Conservation (phyloP, 75 land plant species). For the Pinus tabuliformis region DNA sequence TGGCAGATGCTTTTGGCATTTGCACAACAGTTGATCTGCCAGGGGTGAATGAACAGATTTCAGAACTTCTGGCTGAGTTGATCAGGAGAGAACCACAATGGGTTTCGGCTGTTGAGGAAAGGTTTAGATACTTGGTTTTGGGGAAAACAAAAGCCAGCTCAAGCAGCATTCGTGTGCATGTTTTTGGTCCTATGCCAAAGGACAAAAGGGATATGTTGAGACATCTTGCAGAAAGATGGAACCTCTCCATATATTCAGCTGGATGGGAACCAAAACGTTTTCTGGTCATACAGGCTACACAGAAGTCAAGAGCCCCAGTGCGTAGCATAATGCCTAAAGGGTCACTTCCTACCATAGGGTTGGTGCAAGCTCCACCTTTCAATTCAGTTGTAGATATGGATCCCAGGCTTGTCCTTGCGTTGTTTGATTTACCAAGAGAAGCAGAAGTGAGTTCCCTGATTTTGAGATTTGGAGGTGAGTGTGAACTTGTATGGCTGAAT, state of each 20-base stretch:
- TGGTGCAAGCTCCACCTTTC: conserved; percentile 35
- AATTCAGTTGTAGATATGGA: conserved; percentile 90
- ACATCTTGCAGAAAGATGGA: conserved; percentile 94
- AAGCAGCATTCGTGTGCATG: conserved; percentile 61
- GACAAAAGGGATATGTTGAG: conserved; percentile 88
- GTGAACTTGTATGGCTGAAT: conserved; percentile 97
- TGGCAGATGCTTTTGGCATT: conserved; percentile 97
- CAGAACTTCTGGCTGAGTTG: conserved; percentile 66
- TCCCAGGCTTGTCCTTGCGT: conserved; percentile 87
- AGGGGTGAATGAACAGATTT: conserved; percentile 53
- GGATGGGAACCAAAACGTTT: conserved; percentile 96
- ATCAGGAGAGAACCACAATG: conserved; percentile 87
- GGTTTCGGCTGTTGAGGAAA: conserved; percentile 86
- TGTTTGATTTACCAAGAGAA: conserved; percentile 92
- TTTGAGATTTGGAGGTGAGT: conserved; percentile 95
- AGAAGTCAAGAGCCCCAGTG: conserved; percentile 78
- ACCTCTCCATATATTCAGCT: conserved; percentile 61
- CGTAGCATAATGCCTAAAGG: conserved; percentile 53
- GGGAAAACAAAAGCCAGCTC: conserved; percentile 58
- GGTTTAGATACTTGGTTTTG: conserved; percentile 79
- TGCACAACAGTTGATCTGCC: conserved; percentile 59
- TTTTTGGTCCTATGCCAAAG: conserved; percentile 68
- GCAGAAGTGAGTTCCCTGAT: conserved; percentile 87
- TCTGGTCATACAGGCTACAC: conserved; percentile 69
- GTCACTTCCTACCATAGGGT: conserved; percentile 19